Conservation (phyloP, 495 filamentous ascomycete species). For the Penicillium psychrofluorescens region DNA sequence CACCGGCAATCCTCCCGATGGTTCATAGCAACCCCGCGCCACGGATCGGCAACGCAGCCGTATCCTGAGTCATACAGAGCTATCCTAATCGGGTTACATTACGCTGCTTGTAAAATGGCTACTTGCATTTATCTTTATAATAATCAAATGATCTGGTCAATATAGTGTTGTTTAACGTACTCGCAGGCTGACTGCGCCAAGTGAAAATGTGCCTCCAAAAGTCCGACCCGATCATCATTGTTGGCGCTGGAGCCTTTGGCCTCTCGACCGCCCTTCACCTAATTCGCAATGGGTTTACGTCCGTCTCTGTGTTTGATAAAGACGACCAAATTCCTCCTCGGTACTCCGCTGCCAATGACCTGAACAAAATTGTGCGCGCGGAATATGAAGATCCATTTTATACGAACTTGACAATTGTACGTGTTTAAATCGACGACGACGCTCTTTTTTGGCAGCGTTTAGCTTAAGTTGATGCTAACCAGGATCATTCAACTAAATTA, state of each 20-base stretch:
- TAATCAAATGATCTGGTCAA: background rate
- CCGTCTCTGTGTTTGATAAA: constrained; percentile 32
- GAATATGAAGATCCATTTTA: constrained; percentile 52
- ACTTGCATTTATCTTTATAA: background rate
- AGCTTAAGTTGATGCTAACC: constrained; percentile 7
- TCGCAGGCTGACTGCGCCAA: too few relatives aligned
- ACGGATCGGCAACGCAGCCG: background rate
- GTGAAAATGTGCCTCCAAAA: background rate
- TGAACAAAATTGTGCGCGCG: constrained; percentile 50
- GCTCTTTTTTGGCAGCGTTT: constrained; percentile 1
- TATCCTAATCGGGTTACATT: too few relatives aligned
- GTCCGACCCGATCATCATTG: background rate
- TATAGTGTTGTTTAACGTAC: background rate
- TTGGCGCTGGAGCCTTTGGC: constrained; percentile 45
- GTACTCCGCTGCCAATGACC: constrained; percentile 41
- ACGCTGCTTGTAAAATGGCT: too few relatives aligned
- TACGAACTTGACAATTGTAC: constrained; percentile 39
- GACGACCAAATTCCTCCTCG: constrained; percentile 30
- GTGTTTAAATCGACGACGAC: constrained; percentile 1
- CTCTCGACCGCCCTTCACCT: constrained; percentile 46
- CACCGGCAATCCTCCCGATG: too few relatives aligned
- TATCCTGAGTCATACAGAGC: background rate
- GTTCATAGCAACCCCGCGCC: too few relatives aligned
- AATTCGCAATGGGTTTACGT: constrained; percentile 33
- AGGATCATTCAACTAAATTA: constrained; percentile 10